Evolutionary conservation across 805 yeast species (phyloP), one percentile per base, ranked within the genome.

Genomic region (Yamadazyma takamatsuzukensis): DNA sequence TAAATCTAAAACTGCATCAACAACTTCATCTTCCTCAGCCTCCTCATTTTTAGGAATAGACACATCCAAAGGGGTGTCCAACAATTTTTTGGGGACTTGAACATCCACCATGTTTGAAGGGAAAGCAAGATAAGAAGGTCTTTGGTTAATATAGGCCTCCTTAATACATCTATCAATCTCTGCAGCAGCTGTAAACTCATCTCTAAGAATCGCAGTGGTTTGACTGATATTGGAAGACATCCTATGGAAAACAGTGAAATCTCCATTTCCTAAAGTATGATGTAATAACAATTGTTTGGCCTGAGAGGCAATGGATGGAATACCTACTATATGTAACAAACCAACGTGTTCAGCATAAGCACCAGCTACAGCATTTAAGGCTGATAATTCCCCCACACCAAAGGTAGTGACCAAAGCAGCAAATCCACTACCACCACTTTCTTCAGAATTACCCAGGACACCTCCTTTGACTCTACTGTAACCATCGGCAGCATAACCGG

Each of bases 281-380:
- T 61, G 68, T 41, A 59, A 49, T 49, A 62, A 52, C 49, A 61
- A 56, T 34, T 59, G 67, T 46, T 61, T 58, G 37, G 59, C 47
- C 41, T 80, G 86, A 24, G 94, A 74, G 19, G 80, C 67, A 50
- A 77, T 68, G 34, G 90, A 78, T 44, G 95, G 95, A 37, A 83
- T 83, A 56, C 95, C 95, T 27, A 85, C 95, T 48, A 85, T 74
- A 64, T 85, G 94, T 44, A 85, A 64, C 46, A 84, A 60, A 49
- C 93, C 93, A 42, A 86, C 89, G 62, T 85, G 94, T 62, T 86
- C 95, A 43, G 95, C 89, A 63, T 78, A 85, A 32, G 93, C 70
- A 49, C 95, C 95, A 27, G 89, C 95, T 54, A 86, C 73, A 49
- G 93, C 95, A 60, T 84, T 84, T 49, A 84, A 68, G 9, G 94